Evolutionary conservation across 2,329 filamentous ascomycete genomes (phyloP).

Genomic region (Emericellopsis cladophorae): DNA sequence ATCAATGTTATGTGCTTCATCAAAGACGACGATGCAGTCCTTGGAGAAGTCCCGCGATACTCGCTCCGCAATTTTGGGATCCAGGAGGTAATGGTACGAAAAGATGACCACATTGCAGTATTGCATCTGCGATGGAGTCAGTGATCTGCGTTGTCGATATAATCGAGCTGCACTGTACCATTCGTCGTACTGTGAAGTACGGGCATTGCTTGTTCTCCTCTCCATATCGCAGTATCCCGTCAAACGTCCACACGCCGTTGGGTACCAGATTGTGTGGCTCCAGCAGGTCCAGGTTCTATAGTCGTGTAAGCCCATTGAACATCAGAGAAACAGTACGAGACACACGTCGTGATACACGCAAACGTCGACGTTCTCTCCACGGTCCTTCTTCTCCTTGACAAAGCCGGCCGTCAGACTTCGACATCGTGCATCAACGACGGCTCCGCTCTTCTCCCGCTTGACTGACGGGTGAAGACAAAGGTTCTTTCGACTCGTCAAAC

Average conservation of each 20-base stretch:
- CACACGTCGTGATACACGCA: conserved; percentile 89
- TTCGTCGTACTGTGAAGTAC: conserved; percentile 88
- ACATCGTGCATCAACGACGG: conserved; percentile 89
- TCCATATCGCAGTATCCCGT: conserved; percentile 77
- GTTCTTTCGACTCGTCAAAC: conserved; percentile 93
- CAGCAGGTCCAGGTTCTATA: conserved; percentile 77
- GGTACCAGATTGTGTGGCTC: conserved; percentile 93
- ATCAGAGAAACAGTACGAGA: conserved; percentile 1
- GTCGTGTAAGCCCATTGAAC: conserved; percentile 6
- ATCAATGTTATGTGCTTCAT: conserved; percentile 98
- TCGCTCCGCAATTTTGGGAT: conserved; percentile 93
- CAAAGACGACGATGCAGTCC: conserved; percentile 96
- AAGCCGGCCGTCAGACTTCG: conserved; percentile 92
- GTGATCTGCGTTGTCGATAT: too few relatives aligned
- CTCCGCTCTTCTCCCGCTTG: conserved; percentile 89
- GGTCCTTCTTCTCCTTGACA: conserved; percentile 93
- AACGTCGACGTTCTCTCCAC: conserved; percentile 84
- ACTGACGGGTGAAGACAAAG: conserved; percentile 92
- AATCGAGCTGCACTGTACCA: conserved; percentile 43
- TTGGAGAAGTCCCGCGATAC: conserved; percentile 94
- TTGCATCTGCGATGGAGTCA: conserved; percentile 55
- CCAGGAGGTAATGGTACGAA: conserved; percentile 95
- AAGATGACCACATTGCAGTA: conserved; percentile 99
- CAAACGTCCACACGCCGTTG: conserved; percentile 90
- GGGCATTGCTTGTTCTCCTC: conserved; percentile 95